Percentiles rank a stretch among this genome's conserved stretches.
These are phyloP conservation scores for Jimgerdemannia lactiflua DNA, from an alignment of 192 early-diverging fungal species.

Conservation along the genomic window DNA sequence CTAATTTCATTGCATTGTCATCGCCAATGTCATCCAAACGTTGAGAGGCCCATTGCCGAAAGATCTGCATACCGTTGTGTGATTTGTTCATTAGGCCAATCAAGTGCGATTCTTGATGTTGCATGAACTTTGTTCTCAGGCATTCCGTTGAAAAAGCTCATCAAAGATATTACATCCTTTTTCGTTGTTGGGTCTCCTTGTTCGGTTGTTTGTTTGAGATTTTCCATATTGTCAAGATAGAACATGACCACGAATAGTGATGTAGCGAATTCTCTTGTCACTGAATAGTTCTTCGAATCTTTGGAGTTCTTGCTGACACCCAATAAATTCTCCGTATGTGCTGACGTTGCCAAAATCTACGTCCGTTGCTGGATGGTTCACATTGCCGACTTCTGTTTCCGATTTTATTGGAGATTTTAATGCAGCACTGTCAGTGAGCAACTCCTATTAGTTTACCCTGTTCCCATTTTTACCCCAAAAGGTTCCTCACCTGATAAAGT, in stretches of 20 bases:
- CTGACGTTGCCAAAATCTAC: not conserved
- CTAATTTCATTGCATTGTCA: not conserved
- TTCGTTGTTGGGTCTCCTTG: not conserved
- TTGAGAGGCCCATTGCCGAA: not conserved
- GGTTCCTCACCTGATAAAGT: not conserved
- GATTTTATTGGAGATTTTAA: no score
- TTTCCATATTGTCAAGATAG: not conserved
- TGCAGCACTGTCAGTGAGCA: no score
- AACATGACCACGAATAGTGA: not conserved
- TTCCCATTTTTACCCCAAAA: no score
- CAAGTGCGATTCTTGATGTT: not conserved
- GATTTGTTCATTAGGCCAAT: not conserved
- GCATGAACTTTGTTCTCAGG: not conserved
- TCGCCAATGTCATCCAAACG: not conserved
- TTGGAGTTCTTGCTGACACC: not conserved
- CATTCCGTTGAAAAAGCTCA: not conserved
- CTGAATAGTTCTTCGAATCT: not conserved
- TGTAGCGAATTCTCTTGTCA: not conserved
- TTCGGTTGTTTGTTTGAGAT: not conserved
- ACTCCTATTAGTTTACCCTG: no score
- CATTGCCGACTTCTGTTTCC: not conserved
- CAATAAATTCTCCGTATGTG: not conserved
- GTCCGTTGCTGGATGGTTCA: not conserved
- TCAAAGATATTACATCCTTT: not conserved
- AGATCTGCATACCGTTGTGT: not conserved